Conservation (phyloP, 73 alveolate genomes). For the Paramecium octaurelia region DNA sequence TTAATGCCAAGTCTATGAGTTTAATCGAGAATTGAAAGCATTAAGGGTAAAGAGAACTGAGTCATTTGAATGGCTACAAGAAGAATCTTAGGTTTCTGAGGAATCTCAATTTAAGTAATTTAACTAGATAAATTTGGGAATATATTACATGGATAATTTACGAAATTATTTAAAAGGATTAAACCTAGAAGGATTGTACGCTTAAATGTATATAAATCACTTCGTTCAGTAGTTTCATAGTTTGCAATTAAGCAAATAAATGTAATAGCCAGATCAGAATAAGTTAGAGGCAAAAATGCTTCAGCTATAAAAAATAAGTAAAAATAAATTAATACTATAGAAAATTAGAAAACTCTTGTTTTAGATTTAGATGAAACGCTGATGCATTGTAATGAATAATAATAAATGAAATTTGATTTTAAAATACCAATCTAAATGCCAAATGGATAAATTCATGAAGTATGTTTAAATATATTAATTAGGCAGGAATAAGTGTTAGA, state of each 20-base stretch:
- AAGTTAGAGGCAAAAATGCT: background rate
- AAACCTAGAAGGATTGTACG: background rate
- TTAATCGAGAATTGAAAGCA: background rate
- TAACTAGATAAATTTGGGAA: background rate
- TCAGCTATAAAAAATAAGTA: background rate
- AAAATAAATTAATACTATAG: background rate
- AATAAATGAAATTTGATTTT: conserved; percentile 29
- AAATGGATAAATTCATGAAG: conserved; percentile 24
- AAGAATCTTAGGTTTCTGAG: background rate
- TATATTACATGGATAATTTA: conserved; percentile 8
- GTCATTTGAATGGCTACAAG: background rate
- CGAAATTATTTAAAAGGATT: background rate
- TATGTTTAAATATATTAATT: background rate
- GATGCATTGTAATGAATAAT: conserved; percentile 51
- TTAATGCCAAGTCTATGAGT: background rate
- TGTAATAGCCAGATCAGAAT: background rate
- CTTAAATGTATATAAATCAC: background rate
- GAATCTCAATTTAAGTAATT: background rate
- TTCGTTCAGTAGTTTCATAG: conserved; percentile 1
- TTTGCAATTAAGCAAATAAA: background rate
- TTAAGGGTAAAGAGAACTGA: background rate
- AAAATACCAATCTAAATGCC: conserved; percentile 37
- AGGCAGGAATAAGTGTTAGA: conserved; percentile 63
- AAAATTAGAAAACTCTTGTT: conserved; percentile 33
- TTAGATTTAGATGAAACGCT: conserved; percentile 55